A percentile compares a stretch with the other conserved stretches of the same genome.
Conservation (phyloP, 129 eudicot species). For the Chrysanthemum seticuspe region DNA sequence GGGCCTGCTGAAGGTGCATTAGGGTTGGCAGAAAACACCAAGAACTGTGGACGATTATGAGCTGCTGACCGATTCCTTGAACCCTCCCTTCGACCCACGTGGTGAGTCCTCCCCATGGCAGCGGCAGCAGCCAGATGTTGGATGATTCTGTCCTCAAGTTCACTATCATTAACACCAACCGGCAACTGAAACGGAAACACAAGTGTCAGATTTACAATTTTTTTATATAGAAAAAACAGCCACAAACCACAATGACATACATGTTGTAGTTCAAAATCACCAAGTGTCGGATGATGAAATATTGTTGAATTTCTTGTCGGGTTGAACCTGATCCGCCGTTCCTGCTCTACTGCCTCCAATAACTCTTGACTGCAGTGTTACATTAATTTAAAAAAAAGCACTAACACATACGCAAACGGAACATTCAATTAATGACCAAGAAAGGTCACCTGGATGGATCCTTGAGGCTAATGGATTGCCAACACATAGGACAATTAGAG, state of each 20-base stretch:
- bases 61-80: slow-evolving; percentile 52
- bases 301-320: slow-evolving; percentile 58
- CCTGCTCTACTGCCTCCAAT: slow-evolving; percentile 69
- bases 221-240: neutral
- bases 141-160: slow-evolving; percentile 75
- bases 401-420: neutral
- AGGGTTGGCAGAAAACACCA: slow-evolving; percentile 57
- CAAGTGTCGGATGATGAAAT: slow-evolving; percentile 73
- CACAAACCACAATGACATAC: slow-evolving; percentile 27
- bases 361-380: slow-evolving; percentile 58
- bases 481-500: slow-evolving; percentile 89
- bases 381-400: slow-evolving; percentile 1
- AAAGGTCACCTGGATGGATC: slow-evolving; percentile 55
- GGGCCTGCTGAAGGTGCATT: slow-evolving; percentile 37
- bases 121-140: slow-evolving; percentile 93
- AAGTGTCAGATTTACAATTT: neutral
- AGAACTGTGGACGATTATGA: slow-evolving; percentile 56
- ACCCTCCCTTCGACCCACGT: slow-evolving; percentile 57
- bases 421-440: neutral
- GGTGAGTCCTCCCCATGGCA: slow-evolving; percentile 76
- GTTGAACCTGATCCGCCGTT: slow-evolving; percentile 49
- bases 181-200: slow-evolving; percentile 47
- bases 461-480: slow-evolving; percentile 71
- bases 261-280: slow-evolving; percentile 70
- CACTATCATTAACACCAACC: slow-evolving; percentile 57